A percentile compares a stretch with the other conserved stretches of the same genome.
These are phyloP conservation scores for Marasmius sp. DNA, from an alignment of 1,284 basidiomycete species.

Conservation along the genomic window DNA sequence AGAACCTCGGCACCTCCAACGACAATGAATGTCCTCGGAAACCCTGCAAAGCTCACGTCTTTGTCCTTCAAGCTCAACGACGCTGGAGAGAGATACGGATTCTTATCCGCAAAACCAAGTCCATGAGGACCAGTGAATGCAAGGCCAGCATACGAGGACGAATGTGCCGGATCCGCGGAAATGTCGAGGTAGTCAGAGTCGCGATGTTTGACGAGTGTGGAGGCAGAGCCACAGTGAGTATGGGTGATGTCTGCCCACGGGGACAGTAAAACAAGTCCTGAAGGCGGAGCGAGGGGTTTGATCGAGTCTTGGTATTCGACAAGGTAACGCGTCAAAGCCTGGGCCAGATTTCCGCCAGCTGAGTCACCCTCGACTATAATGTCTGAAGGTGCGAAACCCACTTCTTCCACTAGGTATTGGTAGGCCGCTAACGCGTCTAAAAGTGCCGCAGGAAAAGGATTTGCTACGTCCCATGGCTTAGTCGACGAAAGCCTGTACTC, in stretches of 20 bases:
- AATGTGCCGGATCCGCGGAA: slow-evolving; percentile 11
- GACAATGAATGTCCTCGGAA: slow-evolving; percentile 56
- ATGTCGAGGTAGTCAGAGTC: slow-evolving; percentile 40
- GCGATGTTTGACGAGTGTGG: slow-evolving; percentile 31
- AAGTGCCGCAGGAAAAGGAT: slow-evolving; percentile 63
- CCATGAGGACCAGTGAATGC: slow-evolving; percentile 47
- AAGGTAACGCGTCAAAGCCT: slow-evolving; percentile 56
- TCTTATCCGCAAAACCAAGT: slow-evolving; percentile 36
- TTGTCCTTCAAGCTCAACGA: slow-evolving; percentile 37
- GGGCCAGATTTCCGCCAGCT: slow-evolving; percentile 64
- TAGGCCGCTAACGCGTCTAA: slow-evolving; percentile 65
- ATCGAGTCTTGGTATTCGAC: slow-evolving; percentile 37
- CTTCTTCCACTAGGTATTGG: slow-evolving; percentile 51
- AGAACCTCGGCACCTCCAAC: slow-evolving; percentile 54
- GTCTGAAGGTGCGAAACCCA: slow-evolving; percentile 51
- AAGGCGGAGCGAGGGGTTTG: slow-evolving; percentile 42
- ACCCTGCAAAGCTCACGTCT: slow-evolving; percentile 44
- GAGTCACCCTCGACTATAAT: slow-evolving; percentile 58
- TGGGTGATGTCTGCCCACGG: slow-evolving; percentile 56
- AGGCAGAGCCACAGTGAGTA: slow-evolving; percentile 31
- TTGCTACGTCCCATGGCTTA: slow-evolving; percentile 30
- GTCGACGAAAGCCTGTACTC: slow-evolving; percentile 50
- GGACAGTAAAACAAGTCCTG: slow-evolving; percentile 53
- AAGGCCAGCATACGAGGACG: slow-evolving; percentile 28
- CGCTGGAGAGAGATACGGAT: slow-evolving; percentile 57